A percentile compares a stretch with the other conserved stretches of the same genome.
phyloP scores from a whole-genome alignment of 805 yeast species.

The Wickerhamiella slavikovae region DNA sequence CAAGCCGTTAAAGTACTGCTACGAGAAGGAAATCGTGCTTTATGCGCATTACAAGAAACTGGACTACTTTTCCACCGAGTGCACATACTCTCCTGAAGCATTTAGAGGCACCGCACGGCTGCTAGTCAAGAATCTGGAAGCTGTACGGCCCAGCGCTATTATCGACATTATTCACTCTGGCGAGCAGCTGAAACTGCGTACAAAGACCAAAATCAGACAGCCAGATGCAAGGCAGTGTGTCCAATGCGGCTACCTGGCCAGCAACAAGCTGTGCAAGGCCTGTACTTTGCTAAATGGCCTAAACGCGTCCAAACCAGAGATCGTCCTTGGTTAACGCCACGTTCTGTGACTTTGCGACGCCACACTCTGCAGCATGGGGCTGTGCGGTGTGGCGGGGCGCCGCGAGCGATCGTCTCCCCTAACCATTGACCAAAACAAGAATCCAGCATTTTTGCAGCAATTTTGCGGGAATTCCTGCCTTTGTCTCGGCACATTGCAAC shows the following conservation, averaged over 20 bases:
- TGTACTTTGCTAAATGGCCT: constrained; percentile 73
- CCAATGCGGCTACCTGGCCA: constrained; percentile 79
- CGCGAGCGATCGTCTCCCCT: too few species aligned
- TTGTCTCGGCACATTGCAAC: too few species aligned
- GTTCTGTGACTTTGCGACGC: neutral
- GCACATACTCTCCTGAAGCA: constrained; percentile 97
- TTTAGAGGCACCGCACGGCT: constrained; percentile 95
- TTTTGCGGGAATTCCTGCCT: too few species aligned
- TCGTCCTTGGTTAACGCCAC: constrained; percentile 2
- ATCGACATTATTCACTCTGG: constrained; percentile 90
- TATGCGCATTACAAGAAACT: constrained; percentile 92
- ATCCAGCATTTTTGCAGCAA: too few species aligned
- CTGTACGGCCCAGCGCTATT: constrained; percentile 79
- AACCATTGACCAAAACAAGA: too few species aligned
- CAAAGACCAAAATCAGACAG: constrained; percentile 7
- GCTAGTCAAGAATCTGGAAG: constrained; percentile 71
- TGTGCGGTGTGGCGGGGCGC: neutral
- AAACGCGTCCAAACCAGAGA: constrained; percentile 22
- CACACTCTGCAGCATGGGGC: neutral
- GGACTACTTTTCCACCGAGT: constrained; percentile 92
- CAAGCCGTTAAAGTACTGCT: constrained; percentile 88
- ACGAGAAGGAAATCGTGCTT: constrained; percentile 90
- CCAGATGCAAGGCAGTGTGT: constrained; percentile 32
- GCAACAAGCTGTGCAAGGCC: constrained; percentile 81
- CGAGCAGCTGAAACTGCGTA: constrained; percentile 23